Evolutionary conservation across 805 yeast species (phyloP).

Genomic region (Barnettozyma siamensis): DNA sequence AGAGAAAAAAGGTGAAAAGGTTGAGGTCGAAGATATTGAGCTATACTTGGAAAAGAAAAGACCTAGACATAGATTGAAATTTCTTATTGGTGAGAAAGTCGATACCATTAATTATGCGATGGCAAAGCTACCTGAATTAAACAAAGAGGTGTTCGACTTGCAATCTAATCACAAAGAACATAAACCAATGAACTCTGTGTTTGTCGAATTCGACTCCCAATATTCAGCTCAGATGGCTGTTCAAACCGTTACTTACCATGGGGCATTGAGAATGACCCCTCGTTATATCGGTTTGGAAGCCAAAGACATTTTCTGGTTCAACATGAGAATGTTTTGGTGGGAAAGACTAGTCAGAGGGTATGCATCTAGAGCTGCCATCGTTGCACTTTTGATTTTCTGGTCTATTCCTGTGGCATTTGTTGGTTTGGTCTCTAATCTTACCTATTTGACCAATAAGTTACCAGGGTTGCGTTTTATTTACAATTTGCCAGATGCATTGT

Average conservation of each 20-base stretch:
- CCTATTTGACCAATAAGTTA: constrained; percentile 51
- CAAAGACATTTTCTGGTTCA: constrained; percentile 59
- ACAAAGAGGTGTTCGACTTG: constrained; percentile 48
- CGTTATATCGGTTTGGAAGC: constrained; percentile 60
- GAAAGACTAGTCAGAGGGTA: constrained; percentile 54
- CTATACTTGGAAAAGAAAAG: constrained; percentile 59
- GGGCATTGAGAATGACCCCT: constrained; percentile 58
- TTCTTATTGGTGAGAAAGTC: constrained; percentile 48
- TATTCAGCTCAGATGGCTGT: constrained; percentile 69
- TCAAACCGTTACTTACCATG: constrained; percentile 59
- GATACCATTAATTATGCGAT: constrained; percentile 57
- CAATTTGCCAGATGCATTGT: constrained; percentile 44
- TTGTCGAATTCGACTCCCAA: constrained; percentile 74
- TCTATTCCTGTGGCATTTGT: constrained; percentile 75
- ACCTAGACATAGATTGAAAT: constrained; percentile 47
- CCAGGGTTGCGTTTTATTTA: constrained; percentile 52
- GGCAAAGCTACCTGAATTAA: constrained; percentile 50
- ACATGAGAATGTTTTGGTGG: constrained; percentile 78
- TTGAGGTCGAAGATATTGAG: constrained; percentile 40
- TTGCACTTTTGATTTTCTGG: constrained; percentile 60
- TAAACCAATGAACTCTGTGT: constrained; percentile 70
- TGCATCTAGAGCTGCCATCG: constrained; percentile 47
- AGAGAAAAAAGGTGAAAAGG: constrained; percentile 54
- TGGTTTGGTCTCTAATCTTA: constrained; percentile 65
- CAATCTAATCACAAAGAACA: constrained; percentile 44